phyloP scores from a whole-genome alignment of 1,139 yeast genomes.

The Saccharomyces pastorianus region DNA sequence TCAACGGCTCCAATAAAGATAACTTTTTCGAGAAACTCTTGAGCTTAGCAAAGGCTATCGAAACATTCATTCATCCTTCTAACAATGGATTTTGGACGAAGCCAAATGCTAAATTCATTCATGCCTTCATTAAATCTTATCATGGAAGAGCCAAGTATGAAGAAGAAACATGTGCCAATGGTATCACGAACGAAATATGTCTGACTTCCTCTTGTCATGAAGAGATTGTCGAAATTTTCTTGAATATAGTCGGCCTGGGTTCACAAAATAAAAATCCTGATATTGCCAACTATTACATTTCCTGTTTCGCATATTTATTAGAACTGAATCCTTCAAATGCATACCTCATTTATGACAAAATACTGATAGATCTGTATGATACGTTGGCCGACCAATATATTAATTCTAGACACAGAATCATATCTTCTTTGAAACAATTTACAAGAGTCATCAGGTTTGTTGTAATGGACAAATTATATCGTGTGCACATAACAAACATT shows the following conservation, averaged over 20 bases:
- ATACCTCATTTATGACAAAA: slow-evolving; percentile 49
- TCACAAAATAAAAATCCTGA: slow-evolving; percentile 66
- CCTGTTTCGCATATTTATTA: slow-evolving; percentile 56
- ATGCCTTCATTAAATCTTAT: slow-evolving; percentile 47
- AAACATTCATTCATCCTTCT: slow-evolving; percentile 86
- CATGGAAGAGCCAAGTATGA: slow-evolving; percentile 53
- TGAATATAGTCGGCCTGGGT: slow-evolving; percentile 55
- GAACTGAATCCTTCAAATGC: slow-evolving; percentile 46
- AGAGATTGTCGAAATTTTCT: slow-evolving; percentile 42
- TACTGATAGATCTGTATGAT: slow-evolving; percentile 72
- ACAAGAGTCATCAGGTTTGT: slow-evolving; percentile 61
- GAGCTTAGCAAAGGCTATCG: slow-evolving; percentile 59
- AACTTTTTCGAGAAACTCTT: slow-evolving; percentile 48
- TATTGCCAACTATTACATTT: slow-evolving; percentile 52
- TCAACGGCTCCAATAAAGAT: slow-evolving; percentile 45
- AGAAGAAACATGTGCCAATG: slow-evolving; percentile 16
- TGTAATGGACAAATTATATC: slow-evolving; percentile 54
- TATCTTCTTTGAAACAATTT: slow-evolving; percentile 62
- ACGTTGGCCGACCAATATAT: slow-evolving; percentile 69
- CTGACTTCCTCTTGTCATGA: slow-evolving; percentile 42
- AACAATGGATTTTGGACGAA: slow-evolving; percentile 80
- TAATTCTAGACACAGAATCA: slow-evolving; percentile 74
- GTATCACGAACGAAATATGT: slow-evolving; percentile 35
- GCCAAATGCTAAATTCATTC: slow-evolving; percentile 56
- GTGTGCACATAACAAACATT: slow-evolving; percentile 74